Evolutionary conservation across 2,329 filamentous ascomycete genomes (phyloP).

Genomic region (Periconia macrospinosa): DNA sequence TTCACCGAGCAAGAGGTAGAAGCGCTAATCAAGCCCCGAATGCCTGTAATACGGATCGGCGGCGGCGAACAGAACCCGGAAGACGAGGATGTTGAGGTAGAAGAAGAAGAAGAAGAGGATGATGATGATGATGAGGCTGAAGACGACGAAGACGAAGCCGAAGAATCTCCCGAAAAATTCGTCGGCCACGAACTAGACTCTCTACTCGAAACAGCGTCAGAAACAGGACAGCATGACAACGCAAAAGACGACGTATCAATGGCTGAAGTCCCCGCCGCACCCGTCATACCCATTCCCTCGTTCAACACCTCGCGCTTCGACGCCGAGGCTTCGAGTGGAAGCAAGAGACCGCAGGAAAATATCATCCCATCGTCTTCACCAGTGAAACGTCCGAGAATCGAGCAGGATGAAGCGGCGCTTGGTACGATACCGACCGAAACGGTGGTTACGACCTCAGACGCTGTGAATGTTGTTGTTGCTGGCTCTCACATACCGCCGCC

Average conservation of each 20-base stretch:
- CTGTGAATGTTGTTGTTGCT: too few relatives aligned
- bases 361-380: slow-evolving; percentile 22
- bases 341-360: slow-evolving; percentile 28
- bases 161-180: slow-evolving; percentile 49
- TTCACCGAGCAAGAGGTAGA: slow-evolving; percentile 69
- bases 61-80: slow-evolving; percentile 17
- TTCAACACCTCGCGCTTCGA: not conserved
- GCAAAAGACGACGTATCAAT: slow-evolving; percentile 16
- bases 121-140: slow-evolving; percentile 18
- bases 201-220: slow-evolving; percentile 20
- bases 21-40: slow-evolving; percentile 61
- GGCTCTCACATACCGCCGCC: not conserved
- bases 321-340: slow-evolving; percentile 3
- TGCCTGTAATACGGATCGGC: slow-evolving; percentile 46
- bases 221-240: slow-evolving; percentile 7
- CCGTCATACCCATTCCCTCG: not conserved
- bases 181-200: slow-evolving; percentile 30
- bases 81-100: slow-evolving; percentile 27
- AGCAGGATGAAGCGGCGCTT: not conserved
- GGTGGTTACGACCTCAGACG: too few relatives aligned
- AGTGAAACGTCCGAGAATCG: slow-evolving; percentile 22
- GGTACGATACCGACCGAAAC: too few relatives aligned
- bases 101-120: slow-evolving; percentile 22
- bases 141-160: slow-evolving; percentile 20
- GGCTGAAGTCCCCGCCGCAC: not conserved